A percentile compares a stretch with the other conserved stretches of the same genome.
Conservation (phyloP, 2,329 filamentous ascomycete species). For the Scorias spongiosa region DNA sequence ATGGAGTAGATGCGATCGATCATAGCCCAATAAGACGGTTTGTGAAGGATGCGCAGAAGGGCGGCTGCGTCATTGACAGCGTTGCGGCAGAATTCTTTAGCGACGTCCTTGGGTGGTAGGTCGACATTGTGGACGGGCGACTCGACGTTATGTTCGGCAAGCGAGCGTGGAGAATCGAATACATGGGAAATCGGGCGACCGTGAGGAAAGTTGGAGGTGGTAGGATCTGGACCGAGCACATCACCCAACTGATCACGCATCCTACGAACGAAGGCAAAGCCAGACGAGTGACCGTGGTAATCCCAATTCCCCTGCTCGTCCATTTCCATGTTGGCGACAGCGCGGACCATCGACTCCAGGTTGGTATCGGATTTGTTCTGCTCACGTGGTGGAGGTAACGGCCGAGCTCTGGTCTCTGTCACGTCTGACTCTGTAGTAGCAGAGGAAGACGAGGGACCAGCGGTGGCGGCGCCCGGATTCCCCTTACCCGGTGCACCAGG, state of each 20-base stretch:
- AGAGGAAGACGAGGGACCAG: background rate
- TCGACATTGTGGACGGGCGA: slow-evolving; percentile 41
- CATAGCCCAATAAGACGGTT: slow-evolving; percentile 63
- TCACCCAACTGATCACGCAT: slow-evolving; percentile 79
- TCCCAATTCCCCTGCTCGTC: slow-evolving; percentile 88
- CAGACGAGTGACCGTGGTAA: slow-evolving; percentile 87
- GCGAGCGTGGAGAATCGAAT: slow-evolving; percentile 49
- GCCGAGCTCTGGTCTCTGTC: slow-evolving; percentile 8
- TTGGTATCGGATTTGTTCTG: slow-evolving; percentile 42
- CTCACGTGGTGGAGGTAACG: slow-evolving; percentile 13
- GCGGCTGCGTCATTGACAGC: slow-evolving; percentile 48
- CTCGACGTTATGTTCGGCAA: slow-evolving; percentile 47
- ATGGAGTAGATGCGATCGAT: slow-evolving; percentile 66
- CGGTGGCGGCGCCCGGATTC: slow-evolving; percentile 4
- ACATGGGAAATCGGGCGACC: slow-evolving; percentile 38
- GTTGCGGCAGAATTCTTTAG: slow-evolving; percentile 41
- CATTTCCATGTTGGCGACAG: slow-evolving; percentile 77
- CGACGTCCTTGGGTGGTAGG: slow-evolving; percentile 49
- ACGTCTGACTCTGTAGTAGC: slow-evolving; percentile 3
- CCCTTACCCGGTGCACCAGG: slow-evolving; percentile 21
- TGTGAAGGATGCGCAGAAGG: slow-evolving; percentile 59
- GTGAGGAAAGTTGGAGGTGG: slow-evolving; percentile 42
- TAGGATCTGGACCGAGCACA: slow-evolving; percentile 50
- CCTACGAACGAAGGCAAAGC: slow-evolving; percentile 70
- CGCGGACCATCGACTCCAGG: slow-evolving; percentile 87